Conservation (phyloP, 192 early-diverging fungal species). For the Rhizophagus clarus region DNA sequence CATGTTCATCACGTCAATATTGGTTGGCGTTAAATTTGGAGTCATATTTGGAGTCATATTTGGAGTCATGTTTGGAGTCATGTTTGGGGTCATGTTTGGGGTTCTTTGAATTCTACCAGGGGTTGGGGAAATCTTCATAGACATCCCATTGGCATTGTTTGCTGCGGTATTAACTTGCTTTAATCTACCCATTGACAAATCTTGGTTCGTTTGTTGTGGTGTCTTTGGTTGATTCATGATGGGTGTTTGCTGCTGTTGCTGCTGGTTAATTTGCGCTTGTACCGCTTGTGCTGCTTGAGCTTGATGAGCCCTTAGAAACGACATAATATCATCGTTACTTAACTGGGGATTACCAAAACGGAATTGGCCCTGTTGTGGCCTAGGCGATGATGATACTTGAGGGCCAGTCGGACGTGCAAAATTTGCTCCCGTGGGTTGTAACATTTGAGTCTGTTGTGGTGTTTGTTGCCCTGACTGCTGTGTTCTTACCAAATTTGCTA, state of each 20-base stretch:
- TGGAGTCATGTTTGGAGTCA: not conserved
- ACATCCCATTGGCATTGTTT: not conserved
- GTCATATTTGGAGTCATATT: no score
- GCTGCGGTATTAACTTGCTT: not conserved
- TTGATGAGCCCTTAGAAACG: not conserved
- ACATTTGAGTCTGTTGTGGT: not conserved
- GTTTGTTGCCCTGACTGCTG: not conserved
- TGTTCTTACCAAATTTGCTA: not conserved
- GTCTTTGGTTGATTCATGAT: not conserved
- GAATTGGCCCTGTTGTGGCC: not conserved
- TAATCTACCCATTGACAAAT: not conserved
- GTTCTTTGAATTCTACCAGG: not conserved
- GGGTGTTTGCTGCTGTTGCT: not conserved
- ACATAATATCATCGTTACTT: no score
- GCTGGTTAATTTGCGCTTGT: not conserved
- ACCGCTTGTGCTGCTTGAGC: not conserved
- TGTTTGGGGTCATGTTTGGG: not conserved
- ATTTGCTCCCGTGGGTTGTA: not conserved
- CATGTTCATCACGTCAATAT: not conserved
- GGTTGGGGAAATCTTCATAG: not conserved
- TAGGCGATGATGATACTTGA: not conserved
- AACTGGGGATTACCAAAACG: not conserved
- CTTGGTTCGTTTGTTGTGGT: not conserved
- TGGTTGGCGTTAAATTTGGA: no score
- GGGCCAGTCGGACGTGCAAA: not conserved